A percentile compares a stretch with the other conserved stretches of the same genome.
Evolutionary conservation across 169 alveolate genomes (phyloP).

Genomic region (Plasmodium gaboni): DNA sequence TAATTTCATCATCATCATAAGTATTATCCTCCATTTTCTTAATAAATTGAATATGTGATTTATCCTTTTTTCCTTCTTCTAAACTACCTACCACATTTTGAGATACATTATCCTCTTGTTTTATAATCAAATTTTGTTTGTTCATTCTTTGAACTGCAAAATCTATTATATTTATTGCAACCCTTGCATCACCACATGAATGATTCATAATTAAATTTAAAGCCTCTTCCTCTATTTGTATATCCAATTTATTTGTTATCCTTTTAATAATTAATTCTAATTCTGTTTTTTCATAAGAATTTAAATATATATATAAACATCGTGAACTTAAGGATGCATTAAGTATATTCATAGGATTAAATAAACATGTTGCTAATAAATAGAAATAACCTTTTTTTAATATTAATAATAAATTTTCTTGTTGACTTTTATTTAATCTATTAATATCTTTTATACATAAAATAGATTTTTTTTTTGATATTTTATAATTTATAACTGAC

Average conservation of each 20-base stretch:
- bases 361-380: slow-evolving; percentile 55
- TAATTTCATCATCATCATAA: not conserved
- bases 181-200: slow-evolving; percentile 74
- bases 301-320: slow-evolving; percentile 40
- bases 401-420: slow-evolving; percentile 50
- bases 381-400: slow-evolving; percentile 60
- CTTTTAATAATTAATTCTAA: slow-evolving; percentile 54
- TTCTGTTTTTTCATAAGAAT: slow-evolving; percentile 61
- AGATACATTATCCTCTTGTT: slow-evolving; percentile 3
- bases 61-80: not conserved
- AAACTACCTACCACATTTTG: not conserved
- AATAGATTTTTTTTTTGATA: slow-evolving; percentile 35
- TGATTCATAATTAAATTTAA: slow-evolving; percentile 49
- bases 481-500: slow-evolving; percentile 44
- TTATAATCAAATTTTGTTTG: not conserved
- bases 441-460: slow-evolving; percentile 72
- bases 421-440: slow-evolving; percentile 68
- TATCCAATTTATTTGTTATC: slow-evolving; percentile 29
- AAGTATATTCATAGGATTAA: slow-evolving; percentile 58
- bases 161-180: slow-evolving; percentile 65
- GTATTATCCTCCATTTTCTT: not conserved
- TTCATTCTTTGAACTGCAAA: slow-evolving; percentile 32
- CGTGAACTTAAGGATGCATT: slow-evolving; percentile 64
- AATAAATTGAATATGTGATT: not conserved
- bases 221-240: slow-evolving; percentile 56